Evolutionary conservation across 192 early-diverging fungal species (phyloP).

Genomic region (Jimgerdemannia lactiflua): DNA sequence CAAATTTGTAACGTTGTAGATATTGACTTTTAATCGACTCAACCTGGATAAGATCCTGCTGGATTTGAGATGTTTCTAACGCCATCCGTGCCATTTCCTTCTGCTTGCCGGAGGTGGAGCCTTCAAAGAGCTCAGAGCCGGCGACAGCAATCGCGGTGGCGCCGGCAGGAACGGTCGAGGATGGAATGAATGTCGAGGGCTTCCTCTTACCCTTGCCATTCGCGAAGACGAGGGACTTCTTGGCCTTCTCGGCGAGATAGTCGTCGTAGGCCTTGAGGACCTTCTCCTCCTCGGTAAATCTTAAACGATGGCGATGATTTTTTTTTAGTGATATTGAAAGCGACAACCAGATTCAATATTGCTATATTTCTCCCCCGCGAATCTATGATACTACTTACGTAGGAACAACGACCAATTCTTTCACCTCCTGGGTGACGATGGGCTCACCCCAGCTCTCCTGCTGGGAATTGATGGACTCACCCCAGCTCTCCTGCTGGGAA

Average conservation of each 20-base stretch:
- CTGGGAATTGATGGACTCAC: conserved; percentile 61
- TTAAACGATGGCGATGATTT: conserved; percentile 17
- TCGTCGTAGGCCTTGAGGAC: conserved; percentile 89
- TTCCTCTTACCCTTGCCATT: too few relatives aligned
- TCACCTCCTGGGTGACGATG: conserved; percentile 43
- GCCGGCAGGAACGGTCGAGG: too few relatives aligned
- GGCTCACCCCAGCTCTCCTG: conserved; percentile 40
- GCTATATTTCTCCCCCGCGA: background rate
- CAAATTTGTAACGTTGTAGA: background rate
- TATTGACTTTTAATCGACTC: background rate
- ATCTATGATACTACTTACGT: background rate
- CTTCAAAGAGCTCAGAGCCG: too few relatives aligned
- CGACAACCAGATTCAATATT: background rate
- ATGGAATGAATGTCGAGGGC: too few relatives aligned
- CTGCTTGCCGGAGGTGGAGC: background rate
- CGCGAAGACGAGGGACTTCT: conserved; percentile 55
- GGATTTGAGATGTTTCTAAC: background rate
- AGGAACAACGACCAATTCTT: background rate
- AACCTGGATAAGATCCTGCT: background rate
- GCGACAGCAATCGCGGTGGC: too few relatives aligned
- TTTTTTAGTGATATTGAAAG: conserved; percentile 26
- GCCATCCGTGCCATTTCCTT: background rate
- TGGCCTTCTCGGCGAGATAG: conserved; percentile 73
- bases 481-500: conserved; percentile 92
- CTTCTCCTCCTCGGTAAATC: conserved; percentile 58